phyloP scores from a whole-genome alignment of 495 filamentous ascomycete genomes.

The Aspergillus heteromorphus region DNA sequence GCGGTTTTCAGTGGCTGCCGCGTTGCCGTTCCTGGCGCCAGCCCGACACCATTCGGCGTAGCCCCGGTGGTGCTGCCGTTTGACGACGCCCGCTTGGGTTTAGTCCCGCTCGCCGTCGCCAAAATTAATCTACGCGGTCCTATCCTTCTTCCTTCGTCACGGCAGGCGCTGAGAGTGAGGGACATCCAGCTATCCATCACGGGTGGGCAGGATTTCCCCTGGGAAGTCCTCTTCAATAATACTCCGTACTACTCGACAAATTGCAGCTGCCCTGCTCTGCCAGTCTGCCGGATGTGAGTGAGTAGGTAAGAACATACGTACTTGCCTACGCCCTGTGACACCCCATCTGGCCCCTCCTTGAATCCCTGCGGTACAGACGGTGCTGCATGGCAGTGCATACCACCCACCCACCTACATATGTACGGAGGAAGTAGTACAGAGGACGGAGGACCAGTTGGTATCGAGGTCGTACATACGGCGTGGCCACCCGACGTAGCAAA shows the following conservation, averaged over 20 bases:
- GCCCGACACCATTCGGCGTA: background rate
- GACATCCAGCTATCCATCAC: background rate
- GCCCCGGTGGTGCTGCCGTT: background rate
- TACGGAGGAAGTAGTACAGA: too few relatives aligned
- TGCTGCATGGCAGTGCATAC: background rate
- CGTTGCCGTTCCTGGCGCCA: slow-evolving; percentile 18
- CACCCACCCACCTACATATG: too few relatives aligned
- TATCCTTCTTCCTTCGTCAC: background rate
- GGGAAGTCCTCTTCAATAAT: background rate
- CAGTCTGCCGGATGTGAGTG: too few relatives aligned
- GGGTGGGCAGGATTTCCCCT: background rate
- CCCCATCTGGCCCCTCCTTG: background rate
- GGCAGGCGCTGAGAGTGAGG: too few relatives aligned
- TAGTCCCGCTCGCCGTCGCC: background rate
- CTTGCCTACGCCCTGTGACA: background rate
- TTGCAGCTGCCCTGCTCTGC: too few relatives aligned
- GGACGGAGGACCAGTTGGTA: too few relatives aligned
- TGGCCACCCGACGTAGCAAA: slow-evolving; percentile 4
- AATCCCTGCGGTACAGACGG: background rate
- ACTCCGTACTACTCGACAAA: too few relatives aligned
- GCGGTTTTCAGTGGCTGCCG: slow-evolving; percentile 12
- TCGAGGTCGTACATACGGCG: too few relatives aligned
- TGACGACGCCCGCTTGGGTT: background rate
- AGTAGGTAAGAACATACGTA: too few relatives aligned
- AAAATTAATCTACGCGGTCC: background rate